Evolutionary conservation across 768 basidiomycete species (phyloP).

Genomic region (Suillus decipiens): DNA sequence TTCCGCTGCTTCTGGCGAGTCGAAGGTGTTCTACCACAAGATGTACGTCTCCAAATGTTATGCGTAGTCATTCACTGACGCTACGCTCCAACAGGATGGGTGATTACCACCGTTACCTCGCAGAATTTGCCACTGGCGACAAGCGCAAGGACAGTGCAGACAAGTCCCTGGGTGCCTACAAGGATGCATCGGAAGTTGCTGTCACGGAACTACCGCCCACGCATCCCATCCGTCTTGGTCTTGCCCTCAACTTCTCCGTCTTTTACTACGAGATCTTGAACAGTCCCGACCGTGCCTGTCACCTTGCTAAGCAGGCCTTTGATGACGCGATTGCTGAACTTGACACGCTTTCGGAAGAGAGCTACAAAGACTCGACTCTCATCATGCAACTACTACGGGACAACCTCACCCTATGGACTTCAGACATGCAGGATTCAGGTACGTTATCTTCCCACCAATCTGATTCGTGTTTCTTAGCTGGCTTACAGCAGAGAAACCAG

Average conservation of each 20-base stretch:
- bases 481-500: conserved; percentile 68
- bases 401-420: conserved; percentile 98
- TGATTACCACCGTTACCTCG: conserved; percentile 98
- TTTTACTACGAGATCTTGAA: conserved; percentile 99
- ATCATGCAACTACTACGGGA: conserved; percentile 97
- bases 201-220: conserved; percentile 94
- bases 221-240: conserved; percentile 97
- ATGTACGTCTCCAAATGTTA: conserved; percentile 57
- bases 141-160: conserved; percentile 97
- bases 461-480: conserved; percentile 16
- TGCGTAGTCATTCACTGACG: conserved; percentile 14
- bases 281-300: conserved; percentile 97
- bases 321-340: conserved; percentile 99
- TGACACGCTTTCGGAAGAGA: conserved; percentile 97
- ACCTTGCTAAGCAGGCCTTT: conserved; percentile 98
- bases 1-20: conserved; percentile 94
- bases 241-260: conserved; percentile 98
- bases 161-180: conserved; percentile 97
- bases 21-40: conserved; percentile 99
- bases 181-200: conserved; percentile 96
- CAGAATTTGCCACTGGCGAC: conserved; percentile 97
- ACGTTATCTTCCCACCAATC: conserved; percentile 27
- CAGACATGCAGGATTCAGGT: conserved; percentile 95
- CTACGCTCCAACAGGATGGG: conserved; percentile 74
- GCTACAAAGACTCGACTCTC: conserved; percentile 98